Conservation (phyloP, 2,329 filamentous ascomycete genomes). For the Fusarium torulosum region DNA sequence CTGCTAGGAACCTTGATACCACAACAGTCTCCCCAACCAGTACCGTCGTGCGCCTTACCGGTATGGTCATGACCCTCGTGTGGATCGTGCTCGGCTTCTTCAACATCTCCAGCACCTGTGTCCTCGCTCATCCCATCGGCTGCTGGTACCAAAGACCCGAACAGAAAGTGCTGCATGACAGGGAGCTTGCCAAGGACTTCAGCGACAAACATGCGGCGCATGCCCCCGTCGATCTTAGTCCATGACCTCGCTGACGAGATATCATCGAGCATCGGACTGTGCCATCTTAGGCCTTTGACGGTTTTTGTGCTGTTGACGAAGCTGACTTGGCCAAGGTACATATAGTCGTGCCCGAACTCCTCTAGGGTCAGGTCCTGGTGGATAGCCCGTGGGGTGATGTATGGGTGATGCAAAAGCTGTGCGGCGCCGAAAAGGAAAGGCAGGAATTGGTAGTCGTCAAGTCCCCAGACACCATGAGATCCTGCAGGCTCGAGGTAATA, state of each 20-base stretch:
- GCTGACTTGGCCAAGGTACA: constrained; percentile 92
- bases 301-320: constrained; percentile 98
- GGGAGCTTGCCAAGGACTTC: constrained; percentile 94
- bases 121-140: constrained; percentile 83
- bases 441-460: constrained; percentile 97
- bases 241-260: constrained; percentile 92
- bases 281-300: constrained; percentile 93
- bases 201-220: constrained; percentile 95
- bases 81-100: constrained; percentile 63
- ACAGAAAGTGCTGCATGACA: constrained; percentile 98
- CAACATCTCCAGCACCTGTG: constrained; percentile 62
- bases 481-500: constrained; percentile 98
- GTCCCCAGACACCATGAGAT: constrained; percentile 96
- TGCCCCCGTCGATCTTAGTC: constrained; percentile 92
- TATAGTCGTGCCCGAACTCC: constrained; percentile 83
- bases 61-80: constrained; percentile 72
- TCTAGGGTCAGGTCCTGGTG: constrained; percentile 91
- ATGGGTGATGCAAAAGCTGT: constrained; percentile 87
- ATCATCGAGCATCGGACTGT: constrained; percentile 97
- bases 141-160: constrained; percentile 86
- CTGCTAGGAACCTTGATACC: constrained; percentile 97
- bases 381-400: constrained; percentile 81
- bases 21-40: constrained; percentile 94
- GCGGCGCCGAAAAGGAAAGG: constrained; percentile 95
- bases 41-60: constrained; percentile 72